Conservation (phyloP, 805 yeast species). For the Lachancea sp. region DNA sequence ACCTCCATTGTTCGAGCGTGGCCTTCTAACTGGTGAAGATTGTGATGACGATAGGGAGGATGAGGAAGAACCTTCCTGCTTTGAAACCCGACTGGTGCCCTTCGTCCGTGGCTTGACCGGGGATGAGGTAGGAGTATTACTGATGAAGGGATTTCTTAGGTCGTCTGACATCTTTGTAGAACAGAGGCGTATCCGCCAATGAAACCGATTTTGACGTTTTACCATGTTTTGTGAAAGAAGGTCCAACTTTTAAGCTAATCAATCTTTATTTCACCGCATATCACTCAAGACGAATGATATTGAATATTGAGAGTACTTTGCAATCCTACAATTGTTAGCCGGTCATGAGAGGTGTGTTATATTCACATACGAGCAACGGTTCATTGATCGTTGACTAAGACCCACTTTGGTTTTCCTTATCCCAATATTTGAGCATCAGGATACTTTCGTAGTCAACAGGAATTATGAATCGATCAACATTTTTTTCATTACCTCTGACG, state of each 20-base stretch:
- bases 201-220: neutral
- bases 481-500: slow-evolving; percentile 63
- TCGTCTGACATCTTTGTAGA: slow-evolving; percentile 12
- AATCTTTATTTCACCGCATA: no score
- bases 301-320: no score
- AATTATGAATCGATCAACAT: slow-evolving; percentile 49
- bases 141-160: slow-evolving; percentile 28
- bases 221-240: neutral
- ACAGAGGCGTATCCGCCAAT: neutral
- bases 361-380: no score
- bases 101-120: slow-evolving; percentile 23
- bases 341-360: no score
- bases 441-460: slow-evolving; percentile 41
- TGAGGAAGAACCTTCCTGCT: slow-evolving; percentile 19
- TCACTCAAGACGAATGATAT: no score
- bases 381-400: no score
- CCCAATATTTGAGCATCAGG: slow-evolving; percentile 18
- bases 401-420: neutral
- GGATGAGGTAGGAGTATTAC: slow-evolving; percentile 31
- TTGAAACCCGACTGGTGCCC: slow-evolving; percentile 14
- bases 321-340: no score
- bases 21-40: slow-evolving; percentile 28
- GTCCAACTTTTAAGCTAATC: no score
- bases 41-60: slow-evolving; percentile 22
- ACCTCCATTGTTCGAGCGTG: slow-evolving; percentile 30